Conservation (phyloP, 2,329 filamentous ascomycete genomes). For the Aureobasidium sp. region DNA sequence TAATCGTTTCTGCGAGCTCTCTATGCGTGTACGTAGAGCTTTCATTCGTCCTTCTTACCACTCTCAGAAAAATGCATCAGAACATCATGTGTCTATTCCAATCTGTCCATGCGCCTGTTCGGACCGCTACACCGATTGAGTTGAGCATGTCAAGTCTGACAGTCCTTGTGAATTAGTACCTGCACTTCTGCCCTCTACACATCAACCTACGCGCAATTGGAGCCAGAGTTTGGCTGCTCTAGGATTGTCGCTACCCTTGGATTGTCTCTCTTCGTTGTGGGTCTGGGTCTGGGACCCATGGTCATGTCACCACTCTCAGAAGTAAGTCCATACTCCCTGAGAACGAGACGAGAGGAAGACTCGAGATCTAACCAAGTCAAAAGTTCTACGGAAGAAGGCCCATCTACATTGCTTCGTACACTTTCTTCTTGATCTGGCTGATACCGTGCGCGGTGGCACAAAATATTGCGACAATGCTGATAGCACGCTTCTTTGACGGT, state of each 20-base stretch:
- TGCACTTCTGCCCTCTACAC: slow-evolving; percentile 83
- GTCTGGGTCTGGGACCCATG: slow-evolving; percentile 53
- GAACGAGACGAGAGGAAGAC: neutral
- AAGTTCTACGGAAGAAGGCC: slow-evolving; percentile 74
- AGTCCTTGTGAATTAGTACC: slow-evolving; percentile 35
- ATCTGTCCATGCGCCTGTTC: too few species aligned
- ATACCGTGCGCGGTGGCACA: slow-evolving; percentile 71
- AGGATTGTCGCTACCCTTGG: slow-evolving; percentile 69
- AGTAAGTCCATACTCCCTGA: slow-evolving; percentile 21
- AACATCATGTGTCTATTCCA: neutral
- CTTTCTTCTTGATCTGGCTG: slow-evolving; percentile 66
- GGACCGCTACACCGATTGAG: neutral
- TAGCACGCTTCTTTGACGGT: slow-evolving; percentile 70
- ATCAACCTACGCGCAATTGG: slow-evolving; percentile 69
- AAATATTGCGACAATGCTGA: slow-evolving; percentile 72
- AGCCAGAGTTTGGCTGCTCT: slow-evolving; percentile 63
- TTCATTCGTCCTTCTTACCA: neutral
- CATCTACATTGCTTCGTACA: slow-evolving; percentile 69
- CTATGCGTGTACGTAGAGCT: slow-evolving; percentile 54
- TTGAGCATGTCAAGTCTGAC: neutral
- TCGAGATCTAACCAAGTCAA: neutral
- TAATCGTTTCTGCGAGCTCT: slow-evolving; percentile 64
- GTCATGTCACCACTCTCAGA: slow-evolving; percentile 45
- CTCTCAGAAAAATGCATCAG: neutral
- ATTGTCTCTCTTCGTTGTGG: slow-evolving; percentile 73